A percentile compares a stretch with the other conserved stretches of the same genome.
Conservation (phyloP, 2,329 filamentous ascomycete species). For the Biscogniauxia sp. region DNA sequence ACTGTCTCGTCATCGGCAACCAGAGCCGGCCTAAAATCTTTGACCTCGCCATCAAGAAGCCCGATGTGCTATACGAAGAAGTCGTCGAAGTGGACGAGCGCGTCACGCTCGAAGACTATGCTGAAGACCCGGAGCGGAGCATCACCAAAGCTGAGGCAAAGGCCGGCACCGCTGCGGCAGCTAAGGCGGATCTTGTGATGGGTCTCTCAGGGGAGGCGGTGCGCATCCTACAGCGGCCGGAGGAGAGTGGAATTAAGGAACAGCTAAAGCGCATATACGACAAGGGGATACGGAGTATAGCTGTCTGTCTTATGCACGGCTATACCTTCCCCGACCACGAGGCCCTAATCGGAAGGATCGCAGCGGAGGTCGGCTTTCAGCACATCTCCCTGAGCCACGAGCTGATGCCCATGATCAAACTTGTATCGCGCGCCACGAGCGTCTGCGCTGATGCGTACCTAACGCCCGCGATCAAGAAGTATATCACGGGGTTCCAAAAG, state of each 20-base stretch:
- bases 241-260: conserved; percentile 52
- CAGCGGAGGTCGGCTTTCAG: conserved; percentile 75
- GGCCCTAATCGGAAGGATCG: conserved; percentile 70
- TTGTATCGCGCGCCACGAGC: conserved; percentile 72
- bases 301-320: conserved; percentile 87
- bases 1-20: conserved; percentile 86
- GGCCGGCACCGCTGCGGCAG: conserved; percentile 46
- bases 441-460: conserved; percentile 79
- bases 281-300: conserved; percentile 73
- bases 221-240: conserved; percentile 63
- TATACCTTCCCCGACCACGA: conserved; percentile 92
- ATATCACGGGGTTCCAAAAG: conserved; percentile 69
- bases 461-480: conserved; percentile 75
- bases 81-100: conserved; percentile 91
- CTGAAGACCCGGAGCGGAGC: conserved; percentile 73
- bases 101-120: conserved; percentile 88
- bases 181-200: conserved; percentile 58
- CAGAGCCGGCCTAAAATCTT: conserved; percentile 89
- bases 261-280: conserved; percentile 68
- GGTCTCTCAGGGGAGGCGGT: conserved; percentile 75
- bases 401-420: conserved; percentile 88
- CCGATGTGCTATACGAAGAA: conserved; percentile 79
- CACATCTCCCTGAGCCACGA: conserved; percentile 81
- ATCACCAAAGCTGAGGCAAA: conserved; percentile 53
- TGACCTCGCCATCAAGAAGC: conserved; percentile 81